These are phyloP conservation scores for Pleoardoris graminearum DNA, from an alignment of 2,329 filamentous ascomycete species.

Conservation along the genomic window DNA sequence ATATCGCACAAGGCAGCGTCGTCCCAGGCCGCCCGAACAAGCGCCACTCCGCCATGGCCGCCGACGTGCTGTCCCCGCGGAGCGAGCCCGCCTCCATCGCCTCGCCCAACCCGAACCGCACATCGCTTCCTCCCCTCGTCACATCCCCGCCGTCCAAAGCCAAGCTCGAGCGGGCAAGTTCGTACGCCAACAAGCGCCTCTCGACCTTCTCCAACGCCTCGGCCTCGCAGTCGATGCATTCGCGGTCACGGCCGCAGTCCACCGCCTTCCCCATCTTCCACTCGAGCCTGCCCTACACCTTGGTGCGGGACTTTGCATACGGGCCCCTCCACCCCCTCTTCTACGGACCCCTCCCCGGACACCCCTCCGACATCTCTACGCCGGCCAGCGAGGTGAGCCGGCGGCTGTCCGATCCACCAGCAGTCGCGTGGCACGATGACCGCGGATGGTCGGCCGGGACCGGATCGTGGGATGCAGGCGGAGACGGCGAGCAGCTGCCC, in stretches of 20 bases:
- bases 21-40: conserved; percentile 24
- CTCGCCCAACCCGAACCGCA: conserved; percentile 43
- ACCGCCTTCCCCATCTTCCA: conserved; percentile 80
- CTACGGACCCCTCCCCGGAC: conserved; percentile 85
- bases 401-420: conserved; percentile 79
- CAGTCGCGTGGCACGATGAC: conserved; percentile 71
- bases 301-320: conserved; percentile 96
- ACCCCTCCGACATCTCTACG: conserved; percentile 80
- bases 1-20: conserved; percentile 34
- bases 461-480: conserved; percentile 49
- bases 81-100: conserved; percentile 36
- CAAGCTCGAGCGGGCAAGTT: conserved; percentile 65
- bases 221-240: conserved; percentile 46
- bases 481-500: conserved; percentile 70
- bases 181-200: conserved; percentile 77
- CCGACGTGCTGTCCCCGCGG: conserved; percentile 43
- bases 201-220: conserved; percentile 82
- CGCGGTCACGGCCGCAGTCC: conserved; percentile 76
- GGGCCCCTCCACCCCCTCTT: conserved; percentile 80
- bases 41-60: conserved; percentile 39
- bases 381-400: conserved; percentile 76
- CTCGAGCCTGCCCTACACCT: conserved; percentile 83
- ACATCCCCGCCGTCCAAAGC: conserved; percentile 53
- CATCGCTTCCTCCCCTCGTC: conserved; percentile 54
- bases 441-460: conserved; percentile 56